These are phyloP conservation scores for Cymodocea nodosa DNA, from an alignment of 116 monocot species.

Conservation along the genomic window DNA sequence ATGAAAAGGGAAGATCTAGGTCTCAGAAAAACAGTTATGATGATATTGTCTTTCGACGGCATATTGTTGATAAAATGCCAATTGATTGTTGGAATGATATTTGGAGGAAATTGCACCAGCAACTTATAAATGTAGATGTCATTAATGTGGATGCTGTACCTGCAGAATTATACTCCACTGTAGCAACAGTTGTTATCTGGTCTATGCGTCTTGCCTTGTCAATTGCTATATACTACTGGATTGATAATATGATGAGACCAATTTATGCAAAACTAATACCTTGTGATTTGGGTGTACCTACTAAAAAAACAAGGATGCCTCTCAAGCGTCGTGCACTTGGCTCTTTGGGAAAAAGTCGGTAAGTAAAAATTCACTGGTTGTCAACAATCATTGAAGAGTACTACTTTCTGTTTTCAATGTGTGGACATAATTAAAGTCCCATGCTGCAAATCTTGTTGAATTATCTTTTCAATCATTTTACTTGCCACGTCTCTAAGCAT, in stretches of 20 bases:
- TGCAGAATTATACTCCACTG: constrained; percentile 71
- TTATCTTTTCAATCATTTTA: too few species aligned
- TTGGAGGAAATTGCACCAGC: constrained; percentile 71
- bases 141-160: constrained; percentile 60
- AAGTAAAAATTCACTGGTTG: constrained; percentile 7
- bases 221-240: constrained; percentile 58
- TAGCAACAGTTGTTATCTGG: constrained; percentile 72
- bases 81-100: constrained; percentile 90
- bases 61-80: constrained; percentile 81
- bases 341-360: constrained; percentile 85
- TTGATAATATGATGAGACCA: constrained; percentile 53
- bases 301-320: constrained; percentile 30
- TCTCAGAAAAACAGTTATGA: constrained; percentile 13
- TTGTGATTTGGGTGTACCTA: constrained; percentile 56
- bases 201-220: constrained; percentile 70
- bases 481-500: too few species aligned
- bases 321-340: constrained; percentile 50
- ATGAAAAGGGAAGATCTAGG: constrained; percentile 20
- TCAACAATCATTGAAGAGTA: too few species aligned
- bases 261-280: constrained; percentile 79
- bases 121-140: constrained; percentile 82
- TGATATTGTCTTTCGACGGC: constrained; percentile 67
- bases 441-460: too few species aligned
- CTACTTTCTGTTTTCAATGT: too few species aligned
- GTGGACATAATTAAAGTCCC: too few species aligned